Base-by-base conservation (phyloP, 2,329 filamentous ascomycete species). In the Epichloe festucae region DNA sequence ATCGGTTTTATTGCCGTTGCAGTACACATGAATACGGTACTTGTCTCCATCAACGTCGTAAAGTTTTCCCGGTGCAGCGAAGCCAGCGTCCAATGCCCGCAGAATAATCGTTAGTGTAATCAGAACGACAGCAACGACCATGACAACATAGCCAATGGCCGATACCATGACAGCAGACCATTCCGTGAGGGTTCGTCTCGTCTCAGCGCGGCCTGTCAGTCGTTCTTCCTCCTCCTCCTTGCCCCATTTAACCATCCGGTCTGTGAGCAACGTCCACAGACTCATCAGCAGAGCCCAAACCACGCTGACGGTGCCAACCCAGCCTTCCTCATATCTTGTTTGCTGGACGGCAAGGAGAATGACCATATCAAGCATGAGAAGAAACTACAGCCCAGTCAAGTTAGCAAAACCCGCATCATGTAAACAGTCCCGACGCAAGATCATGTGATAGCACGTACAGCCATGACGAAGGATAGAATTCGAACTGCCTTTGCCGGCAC, bases 221-320 rank as follows among this genome's bases (percentile, higher is more conserved):
- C 93, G 82, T 65, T 95, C 85, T 65, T 98, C 93, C 65, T 97
- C 93, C 61, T 96, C 89, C 1, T 75, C 76, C 68, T 97, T 97
- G 52, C 91, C 93, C 85, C 89, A 95, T 61, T 85, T 78, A 8
- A 98, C 93, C 4, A 87, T 82, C 46, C 85, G 78, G 62, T 95
- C 91, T 7, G 85, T 87, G 8, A 84, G 61, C 19, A 96, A 73
- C 23, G 85, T 85, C 81, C 89, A 97, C 3, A 86, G 65, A 38
- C 85, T 79, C 63, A 95, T 87, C 45, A 93, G 57, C 3, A 89
- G 74, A 17, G 88, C 87, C 90, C 75, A 96, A 15, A 88, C 70
- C 3, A 91, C 85, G 42, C 87, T 93, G 10, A 80, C 81, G 51
- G 93, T 85, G n/a, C 93, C 93, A 1, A 93, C 83, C 84, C 89